phyloP scores from a whole-genome alignment of 2,329 filamentous ascomycete genomes.

The Daldinia sp. region DNA sequence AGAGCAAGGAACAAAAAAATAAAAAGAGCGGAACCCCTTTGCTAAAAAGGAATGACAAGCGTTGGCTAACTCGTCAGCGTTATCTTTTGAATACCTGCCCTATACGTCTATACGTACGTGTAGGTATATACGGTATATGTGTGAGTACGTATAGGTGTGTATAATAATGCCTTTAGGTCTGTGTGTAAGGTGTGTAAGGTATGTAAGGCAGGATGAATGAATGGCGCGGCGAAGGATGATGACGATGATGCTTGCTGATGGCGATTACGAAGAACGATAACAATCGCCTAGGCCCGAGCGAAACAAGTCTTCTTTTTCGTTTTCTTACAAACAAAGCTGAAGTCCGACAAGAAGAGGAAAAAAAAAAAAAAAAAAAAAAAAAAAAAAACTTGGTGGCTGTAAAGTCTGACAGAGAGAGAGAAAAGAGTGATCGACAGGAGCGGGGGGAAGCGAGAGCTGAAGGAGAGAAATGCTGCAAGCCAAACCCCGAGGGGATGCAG shows the following conservation, averaged over 20 bases:
- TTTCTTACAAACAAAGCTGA: constrained; percentile 27
- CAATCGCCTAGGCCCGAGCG: constrained; percentile 11
- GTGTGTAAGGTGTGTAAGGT: not conserved
- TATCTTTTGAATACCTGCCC: constrained; percentile 19
- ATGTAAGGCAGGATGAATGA: constrained; percentile 17
- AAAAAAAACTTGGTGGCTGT: constrained; percentile 22
- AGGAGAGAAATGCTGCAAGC: constrained; percentile 10
- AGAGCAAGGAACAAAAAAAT: constrained; percentile 12
- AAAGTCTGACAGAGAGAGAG: constrained; percentile 34
- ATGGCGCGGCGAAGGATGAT: constrained; percentile 27
- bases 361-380: constrained; percentile 7
- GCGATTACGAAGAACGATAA: constrained; percentile 8
- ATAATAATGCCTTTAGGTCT: no score
- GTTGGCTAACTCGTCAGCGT: not conserved
- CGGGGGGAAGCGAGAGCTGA: constrained; percentile 28
- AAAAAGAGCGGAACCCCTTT: constrained; percentile 16
- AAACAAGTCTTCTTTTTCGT: constrained; percentile 24
- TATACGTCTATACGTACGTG: not conserved
- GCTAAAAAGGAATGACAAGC: constrained; percentile 2
- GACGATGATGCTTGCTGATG: constrained; percentile 12
- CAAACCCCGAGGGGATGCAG: not conserved
- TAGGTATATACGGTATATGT: not conserved
- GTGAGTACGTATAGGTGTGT: not conserved
- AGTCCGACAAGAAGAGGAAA: constrained; percentile 10
- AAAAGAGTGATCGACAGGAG: constrained; percentile 20